Evolutionary conservation across 139 green algal species (phyloP).

Genomic region (Coccomyxa sp.): DNA sequence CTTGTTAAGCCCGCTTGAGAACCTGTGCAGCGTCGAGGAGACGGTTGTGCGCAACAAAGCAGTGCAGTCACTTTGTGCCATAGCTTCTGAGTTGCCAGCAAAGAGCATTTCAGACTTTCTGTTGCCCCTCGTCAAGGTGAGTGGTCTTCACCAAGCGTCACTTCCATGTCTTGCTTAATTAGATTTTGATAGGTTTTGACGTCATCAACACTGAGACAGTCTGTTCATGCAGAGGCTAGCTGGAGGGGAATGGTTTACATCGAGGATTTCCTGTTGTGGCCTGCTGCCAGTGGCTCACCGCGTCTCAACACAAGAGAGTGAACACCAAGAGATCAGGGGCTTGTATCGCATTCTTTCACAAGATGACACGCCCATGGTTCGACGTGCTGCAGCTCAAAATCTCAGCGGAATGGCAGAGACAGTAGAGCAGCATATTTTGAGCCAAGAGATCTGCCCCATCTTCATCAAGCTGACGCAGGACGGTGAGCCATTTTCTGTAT

Average conservation of each 20-base stretch:
- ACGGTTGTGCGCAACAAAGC: constrained; percentile 97
- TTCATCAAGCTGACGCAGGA: constrained; percentile 88
- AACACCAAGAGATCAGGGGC: constrained; percentile 65
- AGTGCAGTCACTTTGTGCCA: constrained; percentile 79
- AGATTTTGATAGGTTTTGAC: not conserved
- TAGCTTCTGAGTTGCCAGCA: constrained; percentile 70
- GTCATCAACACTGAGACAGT: not conserved
- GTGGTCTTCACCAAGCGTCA: not conserved
- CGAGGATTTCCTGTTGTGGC: constrained; percentile 85
- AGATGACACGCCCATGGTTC: constrained; percentile 99
- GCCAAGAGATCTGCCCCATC: constrained; percentile 77
- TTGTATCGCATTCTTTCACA: constrained; percentile 79
- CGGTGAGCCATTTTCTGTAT: constrained; percentile 44
- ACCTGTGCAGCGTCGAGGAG: constrained; percentile 91
- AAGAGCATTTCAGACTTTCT: constrained; percentile 68
- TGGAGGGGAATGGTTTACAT: constrained; percentile 95
- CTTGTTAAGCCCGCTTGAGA: constrained; percentile 90
- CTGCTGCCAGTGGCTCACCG: constrained; percentile 87
- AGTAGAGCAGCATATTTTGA: constrained; percentile 72
- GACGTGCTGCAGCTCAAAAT: constrained; percentile 69
- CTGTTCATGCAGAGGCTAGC: constrained; percentile 73
- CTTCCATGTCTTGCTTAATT: too few relatives aligned
- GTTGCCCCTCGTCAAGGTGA: constrained; percentile 78
- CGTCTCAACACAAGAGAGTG: constrained; percentile 7
- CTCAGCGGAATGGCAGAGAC: constrained; percentile 79